Evolutionary conservation across 345 rosid genomes (phyloP), one percentile per base, ranked within the genome.

Genomic region (Nasturtium officinale): DNA sequence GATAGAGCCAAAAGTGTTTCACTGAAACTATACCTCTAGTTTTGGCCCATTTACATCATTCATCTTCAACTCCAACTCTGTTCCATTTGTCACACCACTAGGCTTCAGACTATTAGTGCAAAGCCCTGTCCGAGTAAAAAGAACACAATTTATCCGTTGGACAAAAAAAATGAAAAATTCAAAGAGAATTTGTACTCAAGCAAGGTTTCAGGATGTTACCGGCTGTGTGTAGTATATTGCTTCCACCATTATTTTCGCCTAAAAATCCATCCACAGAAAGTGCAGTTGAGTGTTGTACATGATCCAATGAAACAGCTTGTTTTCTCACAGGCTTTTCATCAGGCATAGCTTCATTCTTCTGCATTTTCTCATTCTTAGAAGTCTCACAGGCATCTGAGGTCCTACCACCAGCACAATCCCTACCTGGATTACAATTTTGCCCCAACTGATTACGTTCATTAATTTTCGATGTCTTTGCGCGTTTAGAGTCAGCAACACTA

Each of bases 371-470:
- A 60, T 61, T 50, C 42, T 61, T 61, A 48, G 29, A 12, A 61
- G 76, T 32, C 23, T 71, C 67, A 61, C 69, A 71, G 16, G 52
- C 40, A 61, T 77, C 83, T 61, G 46, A 32, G 23, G 79, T 81
- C 81, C 82, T 85, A 50, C 70, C 32, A 58, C 47, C 32, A 6
- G 30, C 5, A 16, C 54, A 45, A 57, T 45, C 30, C 33, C 46
- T 43, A 13, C 7, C 16, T 10, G 16, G 21, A 55, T 29, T 69
- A 45, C 84, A 79, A 56, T 84, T 85, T 77, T 85, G 88, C 79
- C 83, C 89, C 43, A 78, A 81, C 38, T 65, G 81, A 67, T 73
- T 78, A 64, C 75, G 80, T 77, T 76, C 91, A 76, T 81, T 89
- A 60, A 66, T 80, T 72, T 81, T 85, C 80, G 81, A 74, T 75